Conservation (phyloP, 495 filamentous ascomycete genomes). For the Aspergillus saccharolyticus region DNA sequence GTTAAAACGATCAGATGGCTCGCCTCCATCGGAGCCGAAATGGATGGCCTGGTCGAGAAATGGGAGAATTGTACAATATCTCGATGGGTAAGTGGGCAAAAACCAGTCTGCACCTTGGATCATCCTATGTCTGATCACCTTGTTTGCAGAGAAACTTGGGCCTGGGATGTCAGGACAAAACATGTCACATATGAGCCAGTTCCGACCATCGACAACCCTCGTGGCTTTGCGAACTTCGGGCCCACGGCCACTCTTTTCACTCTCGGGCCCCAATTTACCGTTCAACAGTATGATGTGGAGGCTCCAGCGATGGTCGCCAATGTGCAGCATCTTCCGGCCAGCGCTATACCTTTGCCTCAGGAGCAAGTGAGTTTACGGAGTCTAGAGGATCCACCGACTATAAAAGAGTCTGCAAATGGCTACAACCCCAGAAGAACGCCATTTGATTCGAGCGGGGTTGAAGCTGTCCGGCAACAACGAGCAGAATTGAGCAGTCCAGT, state of each 20-base stretch:
- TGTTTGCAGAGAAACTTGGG: conserved; percentile 69
- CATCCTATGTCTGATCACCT: conserved; percentile 7
- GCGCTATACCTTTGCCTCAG: conserved; percentile 71
- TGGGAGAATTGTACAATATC: conserved; percentile 87
- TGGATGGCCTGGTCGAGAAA: conserved; percentile 99
- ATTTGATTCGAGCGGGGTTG: conserved; percentile 40
- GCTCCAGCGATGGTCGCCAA: conserved; percentile 74
- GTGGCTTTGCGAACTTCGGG: conserved; percentile 81
- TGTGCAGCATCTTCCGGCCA: conserved; percentile 73
- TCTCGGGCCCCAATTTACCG: conserved; percentile 75
- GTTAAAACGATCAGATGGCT: conserved; percentile 73
- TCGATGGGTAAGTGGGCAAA: conserved; percentile 71
- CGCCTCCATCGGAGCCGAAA: conserved; percentile 65
- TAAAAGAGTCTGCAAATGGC: conserved; percentile 24
- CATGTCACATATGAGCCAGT: conserved; percentile 84
- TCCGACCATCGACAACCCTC: conserved; percentile 75
- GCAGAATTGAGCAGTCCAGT: conserved; percentile 57
- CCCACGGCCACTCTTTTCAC: conserved; percentile 91
- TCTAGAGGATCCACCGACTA: conserved; percentile 34
- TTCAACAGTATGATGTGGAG: conserved; percentile 93
- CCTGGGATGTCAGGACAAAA: conserved; percentile 97
- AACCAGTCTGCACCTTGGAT: neutral
- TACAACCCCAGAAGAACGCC: conserved; percentile 30
- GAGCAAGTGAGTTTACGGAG: conserved; percentile 49
- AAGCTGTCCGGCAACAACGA: conserved; percentile 45